Evolutionary conservation across 2,329 filamentous ascomycete species (phyloP), one percentile per base, ranked within the genome.

Genomic region (Pseudopithomyces maydicus): DNA sequence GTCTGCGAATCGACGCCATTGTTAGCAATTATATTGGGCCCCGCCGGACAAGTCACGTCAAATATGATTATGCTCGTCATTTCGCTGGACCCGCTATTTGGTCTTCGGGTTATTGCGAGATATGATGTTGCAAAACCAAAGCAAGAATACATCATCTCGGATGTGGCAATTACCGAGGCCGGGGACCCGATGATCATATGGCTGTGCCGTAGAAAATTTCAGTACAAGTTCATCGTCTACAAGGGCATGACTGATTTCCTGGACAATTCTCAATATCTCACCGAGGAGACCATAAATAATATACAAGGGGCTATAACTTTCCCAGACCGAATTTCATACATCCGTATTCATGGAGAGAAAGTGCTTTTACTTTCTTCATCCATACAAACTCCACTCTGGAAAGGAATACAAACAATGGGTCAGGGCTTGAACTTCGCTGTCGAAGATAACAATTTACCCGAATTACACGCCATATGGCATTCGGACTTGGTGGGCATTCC

Each of bases 41-140:
- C 22, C 33, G 15, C 29, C 48, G 17, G 11, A 17, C 20, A 19
- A 17, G 12, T 10, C 8, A 1, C n/a, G 29, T 8, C 1, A 8
- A 42, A 6, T 12, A 51, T 58, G 51, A 58, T 46, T 32, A n/a
- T 66, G 8, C n/a, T 62, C 14, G 41, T 48, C 12, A 55, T 62
- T 36, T 15, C 20, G n/a, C 48, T 66, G 3, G 52, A 64, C 22
- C 8, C 39, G 10, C 15, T 47, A 2, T 55, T 58, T 26, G 61
- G 59, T 32, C 57, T 57, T 10, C 42, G 47, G 11, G 44, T 61
- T 17, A 33, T 41, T 6, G 52, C 54, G 15, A 55, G 29, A 29
- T 55, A 56, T n/a, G 46, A 57, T 14, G 38, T 60, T 12, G 6
- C 32, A 19, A 35, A 42, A 14, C 46, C 26, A n/a, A 2, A 20